Evolutionary conservation across 2,329 filamentous ascomycete species (phyloP), one percentile per base, ranked within the genome.

Genomic region (Colletotrichum costaricense): DNA sequence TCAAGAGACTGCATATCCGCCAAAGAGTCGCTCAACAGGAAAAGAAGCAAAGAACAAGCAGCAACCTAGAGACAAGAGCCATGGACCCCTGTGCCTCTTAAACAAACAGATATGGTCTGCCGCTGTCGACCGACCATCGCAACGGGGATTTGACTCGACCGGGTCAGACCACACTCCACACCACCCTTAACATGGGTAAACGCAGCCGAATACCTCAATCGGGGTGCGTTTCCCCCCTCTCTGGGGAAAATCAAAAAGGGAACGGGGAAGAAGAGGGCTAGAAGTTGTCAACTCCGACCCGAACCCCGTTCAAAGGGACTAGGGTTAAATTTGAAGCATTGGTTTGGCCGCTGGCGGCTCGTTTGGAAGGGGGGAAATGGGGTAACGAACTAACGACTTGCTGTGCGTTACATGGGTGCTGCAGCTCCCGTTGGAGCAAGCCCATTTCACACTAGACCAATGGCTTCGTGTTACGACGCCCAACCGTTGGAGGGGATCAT

Each of bases 81-180:
- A 55, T 55, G 52, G 24, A 26, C 52, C 8, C 22, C 52, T 55
- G n/a, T 24, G 52, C 52, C 22, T 55, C 52, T 55, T 55, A 55
- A 55, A 26, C 11, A 55, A 26, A 16, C 11, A 55, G 11, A 26
- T 26, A 22, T 26, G n/a, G 22, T 55, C 52, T 24, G 52, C 12
- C 14, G 52, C 52, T 55, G 52, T 11, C 52, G 22, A 55, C 12
- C 24, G 52, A 9, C 52, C 52, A 55, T 55, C 24, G n/a, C 11
- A 24, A 55, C n/a, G 52, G 52, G 52, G 24, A 14, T 55, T 26
- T 24, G 14, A 12, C 52, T 26, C n/a, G 22, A 55, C 22, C 6
- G 24, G 52, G 52, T 68, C 66, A 63, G 46, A 56, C 66, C 58
- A 69, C 67, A 59, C 62, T n/a, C 66, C 57, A 38, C 35, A 33